A percentile compares a stretch with the other conserved stretches of the same genome.
Conservation (phyloP, 2,329 filamentous ascomycete genomes). For the Monilinia laxa region DNA sequence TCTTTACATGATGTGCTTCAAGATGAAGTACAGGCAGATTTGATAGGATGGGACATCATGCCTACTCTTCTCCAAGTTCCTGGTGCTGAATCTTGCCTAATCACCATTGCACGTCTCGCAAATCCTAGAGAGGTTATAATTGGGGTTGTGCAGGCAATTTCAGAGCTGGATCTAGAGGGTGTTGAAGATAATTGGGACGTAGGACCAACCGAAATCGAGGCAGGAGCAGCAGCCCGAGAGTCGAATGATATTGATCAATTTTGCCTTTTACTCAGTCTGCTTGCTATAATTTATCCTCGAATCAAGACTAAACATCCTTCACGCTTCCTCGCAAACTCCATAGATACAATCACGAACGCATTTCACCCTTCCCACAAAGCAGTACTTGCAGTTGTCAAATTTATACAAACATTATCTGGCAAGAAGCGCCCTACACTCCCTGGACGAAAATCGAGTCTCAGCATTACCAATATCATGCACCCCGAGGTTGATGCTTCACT, state of each 20-base stretch:
- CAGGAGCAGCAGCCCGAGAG: slow-evolving; percentile 24
- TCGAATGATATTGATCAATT: slow-evolving; percentile 51
- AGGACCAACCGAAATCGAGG: slow-evolving; percentile 28
- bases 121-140: slow-evolving; percentile 81
- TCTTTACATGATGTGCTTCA: slow-evolving; percentile 67
- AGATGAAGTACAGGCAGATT: slow-evolving; percentile 64
- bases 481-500: slow-evolving; percentile 45
- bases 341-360: slow-evolving; percentile 67
- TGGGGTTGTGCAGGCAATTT: slow-evolving; percentile 73
- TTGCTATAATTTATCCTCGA: slow-evolving; percentile 69
- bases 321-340: slow-evolving; percentile 73
- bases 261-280: slow-evolving; percentile 67
- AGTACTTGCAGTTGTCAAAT: slow-evolving; percentile 68
- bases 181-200: slow-evolving; percentile 37
- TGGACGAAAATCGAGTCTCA: slow-evolving; percentile 57
- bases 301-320: slow-evolving; percentile 78
- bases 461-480: slow-evolving; percentile 53
- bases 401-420: slow-evolving; percentile 67
- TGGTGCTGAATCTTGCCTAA: slow-evolving; percentile 67
- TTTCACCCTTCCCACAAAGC: slow-evolving; percentile 65
- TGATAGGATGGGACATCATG: slow-evolving; percentile 83
- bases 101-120: slow-evolving; percentile 72
- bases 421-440: slow-evolving; percentile 64
- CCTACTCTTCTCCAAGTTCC: slow-evolving; percentile 69
- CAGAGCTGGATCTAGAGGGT: slow-evolving; percentile 52